Conservation (phyloP, 202 grass and related monocot genomes). For the Bolboschoenoplectus hybrid region DNA sequence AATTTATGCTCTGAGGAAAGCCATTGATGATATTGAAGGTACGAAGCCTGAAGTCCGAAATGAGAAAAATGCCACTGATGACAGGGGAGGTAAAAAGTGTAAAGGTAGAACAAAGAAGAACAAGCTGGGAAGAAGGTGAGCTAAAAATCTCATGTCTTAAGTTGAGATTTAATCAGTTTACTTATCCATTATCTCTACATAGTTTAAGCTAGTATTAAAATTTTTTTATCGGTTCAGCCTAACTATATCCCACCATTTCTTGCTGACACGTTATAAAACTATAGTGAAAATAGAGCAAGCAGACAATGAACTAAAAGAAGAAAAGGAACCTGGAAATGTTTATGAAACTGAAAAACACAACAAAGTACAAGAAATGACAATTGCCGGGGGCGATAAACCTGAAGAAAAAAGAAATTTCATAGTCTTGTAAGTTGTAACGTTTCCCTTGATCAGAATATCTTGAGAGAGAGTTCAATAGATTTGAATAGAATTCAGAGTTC, state of each 20-base stretch:
- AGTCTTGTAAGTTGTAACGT: too few relatives aligned
- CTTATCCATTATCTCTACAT: background rate
- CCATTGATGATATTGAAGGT: slow-evolving; percentile 43
- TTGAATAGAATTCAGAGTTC: too few relatives aligned
- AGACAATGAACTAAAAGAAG: background rate
- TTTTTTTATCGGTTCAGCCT: background rate
- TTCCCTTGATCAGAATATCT: too few relatives aligned
- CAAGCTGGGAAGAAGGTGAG: background rate
- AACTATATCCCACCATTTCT: background rate
- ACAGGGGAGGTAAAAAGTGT: background rate
- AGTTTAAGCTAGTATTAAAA: background rate
- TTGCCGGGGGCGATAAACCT: background rate
- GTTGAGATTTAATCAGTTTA: background rate
- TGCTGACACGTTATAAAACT: background rate
- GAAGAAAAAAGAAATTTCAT: background rate
- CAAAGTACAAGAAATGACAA: background rate
- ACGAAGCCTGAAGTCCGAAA: background rate
- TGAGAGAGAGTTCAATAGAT: too few relatives aligned
- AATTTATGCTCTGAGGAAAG: slow-evolving; percentile 53
- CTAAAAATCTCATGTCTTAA: slow-evolving; percentile 6
- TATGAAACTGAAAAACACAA: background rate
- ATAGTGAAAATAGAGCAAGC: background rate
- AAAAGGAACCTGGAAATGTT: background rate
- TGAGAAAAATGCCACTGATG: background rate
- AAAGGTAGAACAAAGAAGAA: background rate